phyloP scores from a whole-genome alignment of 371 early-diverging fungal species.

The Sporodiniella umbellata region DNA sequence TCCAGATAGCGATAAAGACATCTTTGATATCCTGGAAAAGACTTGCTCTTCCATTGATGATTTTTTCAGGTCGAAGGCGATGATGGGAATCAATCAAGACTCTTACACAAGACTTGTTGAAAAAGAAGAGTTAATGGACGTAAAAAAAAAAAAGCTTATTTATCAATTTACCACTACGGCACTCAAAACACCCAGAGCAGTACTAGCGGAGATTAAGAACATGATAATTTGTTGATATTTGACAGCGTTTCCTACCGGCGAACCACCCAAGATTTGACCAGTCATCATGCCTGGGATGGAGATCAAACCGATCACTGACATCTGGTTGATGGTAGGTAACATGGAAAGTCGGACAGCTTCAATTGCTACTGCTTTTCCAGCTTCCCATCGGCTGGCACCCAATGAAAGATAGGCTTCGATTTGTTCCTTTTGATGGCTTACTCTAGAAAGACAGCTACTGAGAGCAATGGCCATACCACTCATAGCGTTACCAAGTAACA shows the following conservation, averaged over 20 bases:
- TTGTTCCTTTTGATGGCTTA: constrained; percentile 57
- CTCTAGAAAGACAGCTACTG: constrained; percentile 43
- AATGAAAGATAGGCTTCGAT: constrained; percentile 70
- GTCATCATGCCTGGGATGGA: constrained; percentile 90
- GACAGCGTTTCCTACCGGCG: constrained; percentile 72
- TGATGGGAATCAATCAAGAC: constrained; percentile 58
- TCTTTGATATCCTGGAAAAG: constrained; percentile 24
- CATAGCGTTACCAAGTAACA: constrained; percentile 80
- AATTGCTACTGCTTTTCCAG: constrained; percentile 62
- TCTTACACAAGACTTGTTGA: constrained; percentile 52
- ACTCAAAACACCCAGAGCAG: constrained; percentile 60
- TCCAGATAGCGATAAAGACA: constrained; percentile 1
- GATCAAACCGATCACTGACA: constrained; percentile 82
- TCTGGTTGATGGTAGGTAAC: constrained; percentile 78
- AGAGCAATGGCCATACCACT: constrained; percentile 76
- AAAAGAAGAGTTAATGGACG: too few species aligned
- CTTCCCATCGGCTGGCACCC: constrained; percentile 85
- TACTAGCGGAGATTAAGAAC: constrained; percentile 70
- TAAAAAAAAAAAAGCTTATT: background rate
- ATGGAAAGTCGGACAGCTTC: constrained; percentile 75
- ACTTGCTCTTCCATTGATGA: constrained; percentile 30
- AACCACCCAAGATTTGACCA: constrained; percentile 84
- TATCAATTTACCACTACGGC: constrained; percentile 41
- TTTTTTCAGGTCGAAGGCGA: constrained; percentile 59
- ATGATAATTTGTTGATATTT: constrained; percentile 75